Conservation (phyloP, 306 rosid species). For the Chamaecrista fasciculata region DNA sequence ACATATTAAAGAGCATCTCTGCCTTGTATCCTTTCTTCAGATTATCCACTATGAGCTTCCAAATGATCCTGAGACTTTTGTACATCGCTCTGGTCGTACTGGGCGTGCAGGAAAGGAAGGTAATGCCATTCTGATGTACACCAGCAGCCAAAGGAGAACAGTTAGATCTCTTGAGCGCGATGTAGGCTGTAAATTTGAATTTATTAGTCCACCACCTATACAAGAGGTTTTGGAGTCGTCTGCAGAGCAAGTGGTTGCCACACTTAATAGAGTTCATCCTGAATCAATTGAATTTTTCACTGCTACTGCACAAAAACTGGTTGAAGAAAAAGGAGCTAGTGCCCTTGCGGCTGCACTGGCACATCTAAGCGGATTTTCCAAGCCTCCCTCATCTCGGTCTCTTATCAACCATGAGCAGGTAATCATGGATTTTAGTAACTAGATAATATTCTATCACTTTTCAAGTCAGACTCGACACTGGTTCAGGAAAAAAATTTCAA, state of each 20-base stretch:
- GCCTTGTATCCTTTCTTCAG: constrained; percentile 39
- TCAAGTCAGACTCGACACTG: too few species aligned
- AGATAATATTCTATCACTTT: too few species aligned
- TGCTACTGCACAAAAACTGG: constrained; percentile 78
- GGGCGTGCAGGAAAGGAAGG: constrained; percentile 98
- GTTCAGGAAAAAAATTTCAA: too few species aligned
- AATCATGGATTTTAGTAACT: constrained; percentile 14
- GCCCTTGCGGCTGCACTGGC: constrained; percentile 99
- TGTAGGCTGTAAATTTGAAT: constrained; percentile 90
- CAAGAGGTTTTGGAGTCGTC: constrained; percentile 81
- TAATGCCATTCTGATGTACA: constrained; percentile 79
- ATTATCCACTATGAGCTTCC: constrained; percentile 97
- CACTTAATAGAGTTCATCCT: constrained; percentile 84
- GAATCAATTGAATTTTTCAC: constrained; percentile 80
- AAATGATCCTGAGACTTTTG: constrained; percentile 98
- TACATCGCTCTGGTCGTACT: constrained; percentile 99
- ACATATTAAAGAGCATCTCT: constrained; percentile 22
- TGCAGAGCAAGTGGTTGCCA: constrained; percentile 81
- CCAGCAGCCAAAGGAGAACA: constrained; percentile 91
- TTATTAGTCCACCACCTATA: constrained; percentile 66
- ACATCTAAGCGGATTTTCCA: constrained; percentile 88
- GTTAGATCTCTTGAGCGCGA: constrained; percentile 96
- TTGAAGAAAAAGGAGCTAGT: constrained; percentile 75
- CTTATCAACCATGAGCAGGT: constrained; percentile 91
- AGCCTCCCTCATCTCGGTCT: constrained; percentile 91